A percentile compares a stretch with the other conserved stretches of the same genome.
Conservation (phyloP, 2,329 filamentous ascomycete species). For the Aaosphaeria arxii region DNA sequence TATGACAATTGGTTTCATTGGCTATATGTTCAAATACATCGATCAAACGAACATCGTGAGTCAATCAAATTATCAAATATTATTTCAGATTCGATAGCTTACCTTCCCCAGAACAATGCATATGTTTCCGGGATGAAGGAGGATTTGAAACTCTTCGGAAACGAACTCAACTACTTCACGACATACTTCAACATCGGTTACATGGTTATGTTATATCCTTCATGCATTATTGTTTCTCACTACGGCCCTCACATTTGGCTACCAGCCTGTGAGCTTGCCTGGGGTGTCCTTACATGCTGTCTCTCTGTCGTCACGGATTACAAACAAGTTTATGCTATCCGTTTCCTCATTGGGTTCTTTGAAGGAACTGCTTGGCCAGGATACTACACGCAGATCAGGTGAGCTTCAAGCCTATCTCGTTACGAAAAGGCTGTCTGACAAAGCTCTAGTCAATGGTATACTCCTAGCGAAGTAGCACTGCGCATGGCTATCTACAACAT, state of each 20-base stretch:
- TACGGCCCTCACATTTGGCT: conserved; percentile 9
- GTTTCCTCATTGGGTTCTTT: conserved; percentile 17
- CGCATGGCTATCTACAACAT: conserved; percentile 7
- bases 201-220: conserved; percentile 5
- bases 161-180: conserved; percentile 13
- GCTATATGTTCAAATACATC: conserved; percentile 14
- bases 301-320: conserved; percentile 19
- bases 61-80: neutral
- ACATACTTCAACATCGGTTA: conserved; percentile 13
- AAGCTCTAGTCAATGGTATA: conserved; percentile 3
- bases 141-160: conserved; percentile 14
- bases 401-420: neutral
- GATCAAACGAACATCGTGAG: conserved; percentile 10
- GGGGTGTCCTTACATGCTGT: conserved; percentile 25
- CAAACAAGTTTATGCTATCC: conserved; percentile 21
- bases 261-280: conserved; percentile 21
- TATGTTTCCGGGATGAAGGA: conserved; percentile 21
- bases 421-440: neutral
- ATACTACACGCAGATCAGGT: conserved; percentile 2
- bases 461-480: conserved; percentile 4
- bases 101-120: conserved; percentile 10
- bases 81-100: conserved; percentile 1
- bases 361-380: conserved; percentile 7
- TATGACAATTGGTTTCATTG: conserved; percentile 8
- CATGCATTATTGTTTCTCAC: conserved; percentile 6